Evolutionary conservation across 2,329 filamentous ascomycete genomes (phyloP).

Genomic region (Cercospora zeae-maydis): DNA sequence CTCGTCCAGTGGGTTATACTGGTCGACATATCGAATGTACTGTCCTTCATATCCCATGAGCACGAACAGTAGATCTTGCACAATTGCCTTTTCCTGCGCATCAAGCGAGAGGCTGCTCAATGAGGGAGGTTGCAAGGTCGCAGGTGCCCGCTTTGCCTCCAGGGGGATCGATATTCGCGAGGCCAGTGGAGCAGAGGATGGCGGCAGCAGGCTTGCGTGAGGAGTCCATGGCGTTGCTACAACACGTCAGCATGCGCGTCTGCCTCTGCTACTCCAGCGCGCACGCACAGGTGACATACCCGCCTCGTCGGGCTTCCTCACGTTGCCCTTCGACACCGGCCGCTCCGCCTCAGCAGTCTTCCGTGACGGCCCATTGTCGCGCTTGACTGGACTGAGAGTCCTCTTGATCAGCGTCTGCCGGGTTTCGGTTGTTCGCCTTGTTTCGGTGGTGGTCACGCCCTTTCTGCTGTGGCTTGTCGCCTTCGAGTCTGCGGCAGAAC

Average conservation of each 20-base stretch:
- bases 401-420: constrained; percentile 23
- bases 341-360: constrained; percentile 22
- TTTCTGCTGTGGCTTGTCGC: constrained; percentile 19
- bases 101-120: constrained; percentile 71
- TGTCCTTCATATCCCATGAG: constrained; percentile 99
- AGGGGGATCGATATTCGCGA: constrained; percentile 61
- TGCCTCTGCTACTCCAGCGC: neutral
- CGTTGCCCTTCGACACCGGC: constrained; percentile 19
- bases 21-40: constrained; percentile 81
- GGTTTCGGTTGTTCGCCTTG: constrained; percentile 19
- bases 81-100: constrained; percentile 77
- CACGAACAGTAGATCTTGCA: constrained; percentile 88
- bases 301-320: constrained; percentile 15
- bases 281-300: constrained; percentile 25
- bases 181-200: constrained; percentile 67
- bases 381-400: constrained; percentile 23
- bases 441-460: constrained; percentile 22
- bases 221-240: constrained; percentile 65
- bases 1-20: constrained; percentile 79
- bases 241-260: constrained; percentile 9
- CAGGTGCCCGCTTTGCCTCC: constrained; percentile 63
- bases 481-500: constrained; percentile 17
- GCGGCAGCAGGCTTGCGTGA: constrained; percentile 68
- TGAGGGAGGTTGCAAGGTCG: constrained; percentile 62
- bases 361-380: constrained; percentile 14